Conservation (phyloP, 495 filamentous ascomycete species). For the Mytilinidion resinicola region DNA sequence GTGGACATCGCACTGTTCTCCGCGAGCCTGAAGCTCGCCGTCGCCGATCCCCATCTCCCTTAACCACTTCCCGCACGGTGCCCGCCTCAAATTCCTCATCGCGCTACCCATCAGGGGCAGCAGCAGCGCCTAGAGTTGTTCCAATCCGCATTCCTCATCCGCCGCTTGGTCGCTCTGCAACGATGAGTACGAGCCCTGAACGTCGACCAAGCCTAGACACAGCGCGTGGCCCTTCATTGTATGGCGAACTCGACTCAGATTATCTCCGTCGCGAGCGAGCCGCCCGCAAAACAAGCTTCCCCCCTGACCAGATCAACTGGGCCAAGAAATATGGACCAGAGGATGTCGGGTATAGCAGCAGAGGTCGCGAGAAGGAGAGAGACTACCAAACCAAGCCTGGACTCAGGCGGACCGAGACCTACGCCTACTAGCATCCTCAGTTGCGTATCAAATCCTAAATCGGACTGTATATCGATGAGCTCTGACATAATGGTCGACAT, state of each 20-base stretch:
- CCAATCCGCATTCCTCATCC: conserved; percentile 4
- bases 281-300: conserved; percentile 12
- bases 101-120: not conserved
- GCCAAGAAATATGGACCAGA: conserved; percentile 9
- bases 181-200: conserved; percentile 6
- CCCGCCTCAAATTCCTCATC: not conserved
- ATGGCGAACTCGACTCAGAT: conserved; percentile 12
- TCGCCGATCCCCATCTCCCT: conserved; percentile 20
- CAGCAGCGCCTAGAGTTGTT: too few relatives aligned
- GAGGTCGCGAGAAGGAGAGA: conserved; percentile 2
- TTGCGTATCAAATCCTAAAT: not conserved
- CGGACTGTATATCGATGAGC: too few relatives aligned
- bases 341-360: conserved; percentile 16
- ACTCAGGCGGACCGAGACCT: conserved; percentile 16
- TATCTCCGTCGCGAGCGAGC: not conserved
- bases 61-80: not conserved
- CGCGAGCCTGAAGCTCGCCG: conserved; percentile 17
- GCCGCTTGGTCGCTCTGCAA: conserved; percentile 20
- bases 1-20: conserved; percentile 24
- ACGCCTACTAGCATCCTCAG: conserved; percentile 14
- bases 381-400: conserved; percentile 16
- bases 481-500: too few relatives aligned
- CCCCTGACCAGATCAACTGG: conserved; percentile 12
- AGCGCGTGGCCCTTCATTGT: conserved; percentile 18
- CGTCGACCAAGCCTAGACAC: not conserved